phyloP scores from a whole-genome alignment of 2,329 filamentous ascomycete genomes.

The Coniochaeta sp. region DNA sequence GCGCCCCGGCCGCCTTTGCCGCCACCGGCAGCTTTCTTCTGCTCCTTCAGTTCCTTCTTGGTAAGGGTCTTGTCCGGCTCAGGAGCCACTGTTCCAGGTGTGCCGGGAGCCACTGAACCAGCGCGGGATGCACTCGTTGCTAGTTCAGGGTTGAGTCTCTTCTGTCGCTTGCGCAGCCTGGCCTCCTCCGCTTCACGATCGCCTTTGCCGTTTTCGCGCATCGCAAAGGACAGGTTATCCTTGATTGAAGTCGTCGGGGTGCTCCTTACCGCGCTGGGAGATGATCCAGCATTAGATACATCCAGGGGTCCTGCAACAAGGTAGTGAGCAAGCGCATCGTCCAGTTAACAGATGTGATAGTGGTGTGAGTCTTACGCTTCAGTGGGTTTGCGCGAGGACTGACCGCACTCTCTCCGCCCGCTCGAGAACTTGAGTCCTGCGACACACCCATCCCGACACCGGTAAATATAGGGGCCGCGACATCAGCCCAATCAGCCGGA shows the following conservation, averaged over 20 bases:
- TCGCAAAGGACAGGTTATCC: conserved; percentile 37
- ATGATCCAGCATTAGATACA: conserved; percentile 22
- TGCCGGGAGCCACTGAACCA: conserved; percentile 51
- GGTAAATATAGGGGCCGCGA: conserved; percentile 49
- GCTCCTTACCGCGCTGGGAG: background rate
- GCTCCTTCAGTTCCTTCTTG: conserved; percentile 70
- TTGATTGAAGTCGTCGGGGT: conserved; percentile 23
- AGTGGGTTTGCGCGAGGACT: conserved; percentile 46
- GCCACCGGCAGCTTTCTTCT: background rate
- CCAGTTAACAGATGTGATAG: background rate
- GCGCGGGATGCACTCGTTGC: conserved; percentile 43
- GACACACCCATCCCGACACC: conserved; percentile 24
- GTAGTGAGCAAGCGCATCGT: background rate
- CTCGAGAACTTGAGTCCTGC: background rate
- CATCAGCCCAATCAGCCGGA: conserved; percentile 66
- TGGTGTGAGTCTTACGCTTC: conserved; percentile 46
- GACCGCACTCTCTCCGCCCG: conserved; percentile 34
- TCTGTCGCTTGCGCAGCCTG: conserved; percentile 59
- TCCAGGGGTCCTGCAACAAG: conserved; percentile 27
- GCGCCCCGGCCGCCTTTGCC: conserved; percentile 64
- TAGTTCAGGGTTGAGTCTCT: conserved; percentile 49
- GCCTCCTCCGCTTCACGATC: conserved; percentile 69
- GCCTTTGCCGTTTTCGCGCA: conserved; percentile 55
- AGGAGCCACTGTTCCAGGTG: conserved; percentile 56
- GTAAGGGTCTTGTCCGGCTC: conserved; percentile 63